phyloP scores from a whole-genome alignment of 2,329 filamentous ascomycete genomes.

The Colletotrichum tofieldiae region DNA sequence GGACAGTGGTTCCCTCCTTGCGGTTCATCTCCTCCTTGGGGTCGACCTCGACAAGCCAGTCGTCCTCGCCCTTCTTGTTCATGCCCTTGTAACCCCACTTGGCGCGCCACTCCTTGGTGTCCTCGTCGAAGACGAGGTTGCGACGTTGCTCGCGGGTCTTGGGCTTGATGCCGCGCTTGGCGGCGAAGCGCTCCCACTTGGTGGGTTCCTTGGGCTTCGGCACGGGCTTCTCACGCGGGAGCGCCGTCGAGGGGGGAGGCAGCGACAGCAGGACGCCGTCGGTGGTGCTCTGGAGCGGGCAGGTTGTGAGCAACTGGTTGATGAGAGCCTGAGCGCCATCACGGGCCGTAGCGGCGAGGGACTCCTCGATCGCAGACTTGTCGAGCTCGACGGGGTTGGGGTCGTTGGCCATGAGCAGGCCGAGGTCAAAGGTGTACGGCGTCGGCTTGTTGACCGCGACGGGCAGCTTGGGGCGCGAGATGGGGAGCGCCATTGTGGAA shows the following conservation, averaged over 20 bases:
- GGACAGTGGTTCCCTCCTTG: slow-evolving; percentile 74
- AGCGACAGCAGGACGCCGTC: slow-evolving; percentile 85
- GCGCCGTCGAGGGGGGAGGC: slow-evolving; percentile 76
- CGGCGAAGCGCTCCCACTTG: slow-evolving; percentile 96
- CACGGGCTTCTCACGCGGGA: slow-evolving; percentile 94
- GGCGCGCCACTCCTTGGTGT: slow-evolving; percentile 88
- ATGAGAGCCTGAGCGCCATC: slow-evolving; percentile 93
- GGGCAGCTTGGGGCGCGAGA: slow-evolving; percentile 66
- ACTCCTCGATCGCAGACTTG: slow-evolving; percentile 71
- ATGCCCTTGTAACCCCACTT: slow-evolving; percentile 96
- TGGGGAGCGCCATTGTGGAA: slow-evolving; percentile 54
- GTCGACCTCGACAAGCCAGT: slow-evolving; percentile 95
- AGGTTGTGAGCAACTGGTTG: slow-evolving; percentile 94
- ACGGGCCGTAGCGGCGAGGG: slow-evolving; percentile 82
- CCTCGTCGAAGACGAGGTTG: slow-evolving; percentile 88
- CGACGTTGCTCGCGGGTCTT: slow-evolving; percentile 83
- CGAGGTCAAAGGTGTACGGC: slow-evolving; percentile 93
- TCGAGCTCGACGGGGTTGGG: slow-evolving; percentile 82
- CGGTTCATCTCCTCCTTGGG: slow-evolving; percentile 77
- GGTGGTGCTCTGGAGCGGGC: slow-evolving; percentile 79
- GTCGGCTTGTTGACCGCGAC: slow-evolving; percentile 85
- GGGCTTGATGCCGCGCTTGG: slow-evolving; percentile 95
- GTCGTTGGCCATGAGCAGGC: slow-evolving; percentile 88
- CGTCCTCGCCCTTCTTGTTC: slow-evolving; percentile 86
- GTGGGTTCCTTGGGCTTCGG: slow-evolving; percentile 87